phyloP scores from a whole-genome alignment of 139 green algal genomes.

The Picocystis salinarum region DNA sequence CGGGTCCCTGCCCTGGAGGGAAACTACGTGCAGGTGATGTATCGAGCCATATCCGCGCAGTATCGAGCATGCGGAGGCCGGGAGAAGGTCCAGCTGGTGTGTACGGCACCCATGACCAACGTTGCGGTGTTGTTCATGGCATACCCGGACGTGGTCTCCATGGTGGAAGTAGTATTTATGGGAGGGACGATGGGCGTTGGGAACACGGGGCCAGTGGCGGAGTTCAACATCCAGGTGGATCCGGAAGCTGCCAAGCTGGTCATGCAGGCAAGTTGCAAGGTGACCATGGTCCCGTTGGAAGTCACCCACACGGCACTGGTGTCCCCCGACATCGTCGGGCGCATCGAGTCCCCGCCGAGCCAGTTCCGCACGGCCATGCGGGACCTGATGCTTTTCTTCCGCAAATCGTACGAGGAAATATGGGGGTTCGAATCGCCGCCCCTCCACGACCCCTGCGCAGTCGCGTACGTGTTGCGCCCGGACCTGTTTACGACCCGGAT shows the following conservation, averaged over 20 bases:
- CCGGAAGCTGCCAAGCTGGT: constrained; percentile 73
- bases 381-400: constrained; percentile 55
- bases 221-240: constrained; percentile 68
- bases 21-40: constrained; percentile 51
- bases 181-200: constrained; percentile 45
- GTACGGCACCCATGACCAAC: constrained; percentile 78
- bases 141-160: constrained; percentile 48
- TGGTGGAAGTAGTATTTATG: constrained; percentile 64
- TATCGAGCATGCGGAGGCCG: constrained; percentile 3
- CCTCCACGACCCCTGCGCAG: constrained; percentile 80
- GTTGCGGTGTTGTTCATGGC: constrained; percentile 63
- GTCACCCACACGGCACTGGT: constrained; percentile 52
- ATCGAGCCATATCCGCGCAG: constrained; percentile 23
- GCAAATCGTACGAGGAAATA: constrained; percentile 44
- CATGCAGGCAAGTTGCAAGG: constrained; percentile 40
- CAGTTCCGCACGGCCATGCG: constrained; percentile 29
- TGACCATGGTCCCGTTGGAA: constrained; percentile 89
- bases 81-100: constrained; percentile 39
- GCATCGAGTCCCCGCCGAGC: constrained; percentile 15
- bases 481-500: constrained; percentile 42
- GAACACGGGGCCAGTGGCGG: constrained; percentile 31
- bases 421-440: constrained; percentile 70
- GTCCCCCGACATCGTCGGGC: constrained; percentile 36
- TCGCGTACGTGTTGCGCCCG: constrained; percentile 55
- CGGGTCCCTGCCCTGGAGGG: constrained; percentile 8